Evolutionary conservation across 208 protist genomes (phyloP).

Genomic region (Trypanosoma mega): DNA sequence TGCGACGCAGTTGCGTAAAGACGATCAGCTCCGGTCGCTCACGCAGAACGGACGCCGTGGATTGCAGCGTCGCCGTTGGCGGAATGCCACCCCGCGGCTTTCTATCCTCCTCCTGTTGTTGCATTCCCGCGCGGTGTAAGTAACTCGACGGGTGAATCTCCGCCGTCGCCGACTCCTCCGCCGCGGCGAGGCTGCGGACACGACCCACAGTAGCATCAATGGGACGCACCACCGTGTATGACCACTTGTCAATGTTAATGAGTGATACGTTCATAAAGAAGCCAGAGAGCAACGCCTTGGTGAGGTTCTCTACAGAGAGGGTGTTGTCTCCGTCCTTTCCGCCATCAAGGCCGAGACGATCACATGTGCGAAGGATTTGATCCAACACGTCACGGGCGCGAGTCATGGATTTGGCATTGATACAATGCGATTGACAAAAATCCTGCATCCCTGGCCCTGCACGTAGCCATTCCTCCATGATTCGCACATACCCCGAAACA

Average conservation of each 20-base stretch:
- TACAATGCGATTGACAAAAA: conserved; percentile 79
- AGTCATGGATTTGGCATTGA: conserved; percentile 66
- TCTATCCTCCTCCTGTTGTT: conserved; percentile 6
- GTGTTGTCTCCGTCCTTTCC: conserved; percentile 14
- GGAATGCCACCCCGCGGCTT: background rate
- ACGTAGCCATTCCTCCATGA: conserved; percentile 88
- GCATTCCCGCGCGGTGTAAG: conserved; percentile 49
- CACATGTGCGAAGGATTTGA: conserved; percentile 82
- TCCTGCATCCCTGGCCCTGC: conserved; percentile 54
- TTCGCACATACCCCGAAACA: conserved; percentile 71
- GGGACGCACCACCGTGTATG: conserved; percentile 73
- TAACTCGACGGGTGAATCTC: conserved; percentile 86
- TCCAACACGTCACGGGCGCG: conserved; percentile 84
- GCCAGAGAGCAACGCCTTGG: conserved; percentile 70
- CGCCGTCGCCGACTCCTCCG: conserved; percentile 30
- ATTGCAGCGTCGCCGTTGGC: background rate
- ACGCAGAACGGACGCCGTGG: conserved; percentile 26
- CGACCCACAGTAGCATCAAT: conserved; percentile 45
- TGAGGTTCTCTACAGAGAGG: conserved; percentile 49
- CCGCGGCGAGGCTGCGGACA: background rate
- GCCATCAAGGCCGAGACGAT: conserved; percentile 75
- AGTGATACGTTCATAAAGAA: conserved; percentile 91
- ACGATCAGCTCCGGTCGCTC: conserved; percentile 78
- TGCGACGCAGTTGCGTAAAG: conserved; percentile 83
- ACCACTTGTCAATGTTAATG: conserved; percentile 71